Base-by-base conservation (phyloP, 1,284 basidiomycete genomes). In the Stygiomarasmius scandens region DNA sequence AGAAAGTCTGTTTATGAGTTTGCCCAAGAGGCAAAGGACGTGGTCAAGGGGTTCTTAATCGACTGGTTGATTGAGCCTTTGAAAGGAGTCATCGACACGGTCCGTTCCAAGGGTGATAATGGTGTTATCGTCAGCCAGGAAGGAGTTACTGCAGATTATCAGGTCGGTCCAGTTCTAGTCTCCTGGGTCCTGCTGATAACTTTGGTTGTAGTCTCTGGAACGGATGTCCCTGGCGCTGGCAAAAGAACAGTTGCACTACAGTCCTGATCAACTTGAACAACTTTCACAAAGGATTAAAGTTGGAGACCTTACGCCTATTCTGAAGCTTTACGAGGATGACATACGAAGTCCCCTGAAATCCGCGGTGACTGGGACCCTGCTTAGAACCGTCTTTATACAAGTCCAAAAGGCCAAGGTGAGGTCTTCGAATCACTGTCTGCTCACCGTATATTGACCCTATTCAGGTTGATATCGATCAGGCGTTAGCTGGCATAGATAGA, bases 371-470 rank as follows among this genome's bases (percentile, higher is more conserved):
- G 96, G 96, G 3, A 90, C 89, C 12, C 81, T 99, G 12, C 77
- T 98, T 24, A 84, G 96, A 41, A 90, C 93, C 0, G 75, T 96
- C 32, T 87, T 99, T 58, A 92, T 99, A 55, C 96, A 98, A 70
- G 83, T 98, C 1, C 96, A 99, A 68, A 99, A 98, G 73, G 93
- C 95, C 58, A 98, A 98, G 81, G 95, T 94, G 23, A 56, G 46
- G 58, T 47, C 2, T 47, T 24, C 22, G 25, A 34, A 8, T 62
- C n/a, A n/a, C n/a, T n/a, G n/a, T n/a, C n/a, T n/a, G n/a, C n/a
- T n/a, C n/a, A n/a, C n/a, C n/a, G n/a, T n/a, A n/a, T n/a, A n/a
- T n/a, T n/a, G n/a, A n/a, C n/a, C n/a, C n/a, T n/a, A n/a, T n/a
- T n/a, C n/a, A 94, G 92, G 92, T 94, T 58, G 96, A 99, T 71